phyloP scores from a whole-genome alignment of 2,329 filamentous ascomycete species.

The Aspergillus hortae region DNA sequence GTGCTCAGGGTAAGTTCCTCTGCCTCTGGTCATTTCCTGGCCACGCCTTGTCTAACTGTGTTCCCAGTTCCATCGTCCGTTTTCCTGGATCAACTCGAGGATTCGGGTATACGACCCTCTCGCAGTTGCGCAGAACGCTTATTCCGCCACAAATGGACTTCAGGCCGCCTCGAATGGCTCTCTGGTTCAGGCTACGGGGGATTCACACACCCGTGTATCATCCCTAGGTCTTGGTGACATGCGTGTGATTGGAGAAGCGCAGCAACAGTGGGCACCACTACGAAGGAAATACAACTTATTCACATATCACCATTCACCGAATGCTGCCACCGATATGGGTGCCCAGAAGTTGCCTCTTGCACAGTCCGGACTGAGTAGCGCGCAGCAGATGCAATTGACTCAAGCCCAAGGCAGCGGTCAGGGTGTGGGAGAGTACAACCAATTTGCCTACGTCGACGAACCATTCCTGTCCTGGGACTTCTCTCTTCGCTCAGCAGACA shows the following conservation, averaged over 20 bases:
- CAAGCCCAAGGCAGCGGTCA: conserved; percentile 17
- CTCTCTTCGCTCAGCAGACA: conserved; percentile 50
- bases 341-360: conserved; percentile 41
- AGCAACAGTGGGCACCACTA: conserved; percentile 61
- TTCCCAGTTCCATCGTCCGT: conserved; percentile 56
- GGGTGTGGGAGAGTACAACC: conserved; percentile 47
- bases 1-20: conserved; percentile 47
- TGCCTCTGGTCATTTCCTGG: not conserved
- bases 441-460: conserved; percentile 62
- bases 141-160: conserved; percentile 41
- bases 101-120: conserved; percentile 57
- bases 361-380: conserved; percentile 47
- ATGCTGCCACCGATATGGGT: conserved; percentile 31
- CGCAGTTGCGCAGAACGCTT: conserved; percentile 27
- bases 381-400: conserved; percentile 45
- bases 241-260: conserved; percentile 61
- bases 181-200: conserved; percentile 35
- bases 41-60: conserved; percentile 3
- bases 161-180: conserved; percentile 44
- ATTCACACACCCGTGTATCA: conserved; percentile 51
- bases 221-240: conserved; percentile 54
- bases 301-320: conserved; percentile 49
- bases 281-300: conserved; percentile 64
- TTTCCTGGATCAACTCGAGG: conserved; percentile 60
- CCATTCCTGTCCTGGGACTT: conserved; percentile 65